Evolutionary conservation across 176 grass and related monocot species (phyloP), one percentile per base, ranked within the genome.

Genomic region (Eleusine coracana): DNA sequence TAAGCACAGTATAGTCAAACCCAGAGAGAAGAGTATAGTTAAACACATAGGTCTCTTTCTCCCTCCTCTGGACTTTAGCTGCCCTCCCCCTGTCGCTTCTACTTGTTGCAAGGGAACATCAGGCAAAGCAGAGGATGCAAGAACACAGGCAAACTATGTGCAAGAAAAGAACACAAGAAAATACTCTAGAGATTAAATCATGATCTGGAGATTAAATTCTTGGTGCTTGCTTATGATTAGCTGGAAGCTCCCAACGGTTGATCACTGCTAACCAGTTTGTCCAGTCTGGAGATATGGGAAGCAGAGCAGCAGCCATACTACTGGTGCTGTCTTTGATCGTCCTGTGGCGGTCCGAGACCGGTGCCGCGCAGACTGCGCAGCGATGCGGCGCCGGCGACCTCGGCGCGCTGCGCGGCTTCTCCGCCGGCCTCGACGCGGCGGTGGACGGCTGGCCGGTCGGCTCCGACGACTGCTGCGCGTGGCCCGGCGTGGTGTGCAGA

Each of bases 401-500:
- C 7, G 28, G 17, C 34, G 83, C 83, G 29, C 67, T 90, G 59
- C 60, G 83, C 17, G 78, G 78, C 5, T 90, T 90, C 78, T 86
- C 83, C 0, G 59, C 56, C 5, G 66, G 78, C 0, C 83, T 90
- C 7, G 88, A 86, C 31, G 73, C 78, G 1, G 7, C 48, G 0
- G 83, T 90, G 2, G 48, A 27, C 11, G 73, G 78, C 1, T 90
- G 88, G 88, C 78, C 88, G 7, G 11, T 5, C 14, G 28, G 49
- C 51, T 39, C 52, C 52, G 18, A 21, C 52, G 55, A 70, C 5
- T 90, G 88, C 67, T 90, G 88, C 17, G 78, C 10, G 36, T 90
- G 88, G 88, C 83, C 77, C 1, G 88, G 88, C 5, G 88, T 90
- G 48, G 3, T 39, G 20, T 89, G 88, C 46, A 14, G 18, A 23